Conservation (phyloP, 164 flowering plant genomes). For the Buxus sempervirens region DNA sequence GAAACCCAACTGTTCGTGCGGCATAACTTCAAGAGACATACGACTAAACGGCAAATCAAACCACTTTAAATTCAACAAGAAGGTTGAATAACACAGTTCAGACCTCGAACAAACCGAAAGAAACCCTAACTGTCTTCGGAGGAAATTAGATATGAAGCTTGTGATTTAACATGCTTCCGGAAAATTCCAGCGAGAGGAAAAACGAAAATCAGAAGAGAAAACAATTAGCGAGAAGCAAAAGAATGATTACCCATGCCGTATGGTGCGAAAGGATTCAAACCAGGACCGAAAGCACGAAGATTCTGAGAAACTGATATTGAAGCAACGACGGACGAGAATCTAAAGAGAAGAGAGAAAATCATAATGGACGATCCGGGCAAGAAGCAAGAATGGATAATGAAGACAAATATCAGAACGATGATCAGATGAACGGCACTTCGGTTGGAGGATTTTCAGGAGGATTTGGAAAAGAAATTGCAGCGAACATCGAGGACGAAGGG, state of each 20-base stretch:
- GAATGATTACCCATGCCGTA: conserved; percentile 72
- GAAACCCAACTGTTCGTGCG: conserved; percentile 27
- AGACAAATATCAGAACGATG: background rate
- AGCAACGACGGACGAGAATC: conserved; percentile 20
- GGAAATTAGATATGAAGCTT: background rate
- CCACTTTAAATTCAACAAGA: background rate
- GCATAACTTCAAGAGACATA: conserved; percentile 20
- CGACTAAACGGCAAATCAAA: background rate
- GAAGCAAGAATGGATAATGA: background rate
- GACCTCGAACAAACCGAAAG: background rate
- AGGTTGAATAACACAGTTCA: background rate
- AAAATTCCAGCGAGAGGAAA: background rate
- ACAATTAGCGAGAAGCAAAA: conserved; percentile 56
- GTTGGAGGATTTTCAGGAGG: conserved; percentile 7
- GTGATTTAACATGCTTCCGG: conserved; percentile 22
- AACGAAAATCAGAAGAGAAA: too few relatives aligned
- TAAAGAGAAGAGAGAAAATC: conserved; percentile 24
- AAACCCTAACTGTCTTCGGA: background rate
- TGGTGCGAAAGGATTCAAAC: conserved; percentile 86
- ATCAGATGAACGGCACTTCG: background rate
- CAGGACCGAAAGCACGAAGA: conserved; percentile 87
- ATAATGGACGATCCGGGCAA: conserved; percentile 27
- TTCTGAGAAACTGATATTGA: conserved; percentile 33
- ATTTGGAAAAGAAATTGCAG: conserved; percentile 7
- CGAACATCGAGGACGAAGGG: conserved; percentile 7